Base-by-base conservation (phyloP, 345 rosid genomes). In the Raphanus sativus region DNA sequence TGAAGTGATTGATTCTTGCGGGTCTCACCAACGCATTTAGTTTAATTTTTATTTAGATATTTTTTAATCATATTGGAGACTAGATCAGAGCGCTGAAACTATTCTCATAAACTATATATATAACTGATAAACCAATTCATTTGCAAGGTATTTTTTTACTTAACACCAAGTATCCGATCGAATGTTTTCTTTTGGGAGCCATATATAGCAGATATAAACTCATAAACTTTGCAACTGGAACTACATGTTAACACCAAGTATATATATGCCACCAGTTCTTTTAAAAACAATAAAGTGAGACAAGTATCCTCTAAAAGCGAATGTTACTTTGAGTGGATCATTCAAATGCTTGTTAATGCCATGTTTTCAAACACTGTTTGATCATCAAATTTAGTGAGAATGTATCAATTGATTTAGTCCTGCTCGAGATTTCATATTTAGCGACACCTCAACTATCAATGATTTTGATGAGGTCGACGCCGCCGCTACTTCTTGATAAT, bases 1-100 rank as follows among this genome's bases (percentile, higher is more conserved):
- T 40, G 28, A 73, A 78, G 73, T 66, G 76, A 65, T 67, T 71
- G 71, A 64, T 70, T 71, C 67, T 65, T 32, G 77, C 67, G 82
- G 74, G 74, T 78, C 74, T 33, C 74, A 67, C 77, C 48, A 68
- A 67, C 65, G 50, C 73, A 48, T 67, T 34, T 67, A 13, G 7
- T 60, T 52, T 50, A 48, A 5, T 21, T 13, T 11, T n/a, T 21
- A 3, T 5, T 67, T 59, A 32, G 0, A 48, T 45, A 25, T 67
- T 25, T 4, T 66, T 42, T 67, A 59, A 12, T 48, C 73, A 24
- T 45, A 33, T 50, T 52, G 25, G 21, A 75, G 63, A 68, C 17
- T 64, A 54, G 32, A 17, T 2, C 4, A 21, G 25, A 24, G 2
- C 36, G 58, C 12, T 60, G 32, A 38, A 56, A 16, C 32, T 56